A percentile compares a stretch with the other conserved stretches of the same genome.
phyloP scores from a whole-genome alignment of 352 stramenopile species.

The Blastocystis hominis region DNA sequence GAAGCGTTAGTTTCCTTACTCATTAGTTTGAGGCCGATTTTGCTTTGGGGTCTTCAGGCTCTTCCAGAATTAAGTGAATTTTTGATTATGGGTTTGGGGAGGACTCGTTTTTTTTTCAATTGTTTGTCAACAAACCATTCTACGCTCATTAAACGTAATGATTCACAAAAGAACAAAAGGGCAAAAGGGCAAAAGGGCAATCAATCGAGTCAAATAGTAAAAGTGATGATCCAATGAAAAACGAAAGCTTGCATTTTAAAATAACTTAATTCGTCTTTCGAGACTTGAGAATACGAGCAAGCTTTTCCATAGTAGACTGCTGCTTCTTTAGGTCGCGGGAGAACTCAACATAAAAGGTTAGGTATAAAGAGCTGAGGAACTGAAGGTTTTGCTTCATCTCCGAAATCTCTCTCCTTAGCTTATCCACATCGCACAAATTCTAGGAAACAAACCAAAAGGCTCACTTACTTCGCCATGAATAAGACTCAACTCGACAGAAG shows the following conservation, averaged over 20 bases:
- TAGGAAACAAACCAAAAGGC: background rate
- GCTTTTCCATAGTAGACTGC: background rate
- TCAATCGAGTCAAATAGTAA: background rate
- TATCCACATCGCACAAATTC: background rate
- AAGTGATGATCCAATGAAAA: background rate
- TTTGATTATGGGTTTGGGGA: constrained; percentile 18
- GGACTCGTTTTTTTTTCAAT: background rate
- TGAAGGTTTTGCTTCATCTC: background rate
- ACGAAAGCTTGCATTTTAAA: no score
- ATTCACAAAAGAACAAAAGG: constrained; percentile 5
- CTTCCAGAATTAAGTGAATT: background rate
- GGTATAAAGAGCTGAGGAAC: background rate
- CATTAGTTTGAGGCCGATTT: constrained; percentile 57
- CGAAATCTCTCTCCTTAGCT: background rate
- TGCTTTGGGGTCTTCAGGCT: background rate
- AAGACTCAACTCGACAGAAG: background rate
- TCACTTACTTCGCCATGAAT: background rate
- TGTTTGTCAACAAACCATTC: no score
- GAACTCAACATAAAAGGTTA: background rate
- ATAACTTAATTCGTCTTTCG: background rate
- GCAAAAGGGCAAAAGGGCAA: background rate
- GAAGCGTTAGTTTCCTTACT: constrained; percentile 59
- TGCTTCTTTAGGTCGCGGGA: background rate
- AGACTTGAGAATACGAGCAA: background rate
- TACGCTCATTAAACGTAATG: background rate